Conservation (phyloP, 352 stramenopile species). For the Globisporangium nunn region DNA sequence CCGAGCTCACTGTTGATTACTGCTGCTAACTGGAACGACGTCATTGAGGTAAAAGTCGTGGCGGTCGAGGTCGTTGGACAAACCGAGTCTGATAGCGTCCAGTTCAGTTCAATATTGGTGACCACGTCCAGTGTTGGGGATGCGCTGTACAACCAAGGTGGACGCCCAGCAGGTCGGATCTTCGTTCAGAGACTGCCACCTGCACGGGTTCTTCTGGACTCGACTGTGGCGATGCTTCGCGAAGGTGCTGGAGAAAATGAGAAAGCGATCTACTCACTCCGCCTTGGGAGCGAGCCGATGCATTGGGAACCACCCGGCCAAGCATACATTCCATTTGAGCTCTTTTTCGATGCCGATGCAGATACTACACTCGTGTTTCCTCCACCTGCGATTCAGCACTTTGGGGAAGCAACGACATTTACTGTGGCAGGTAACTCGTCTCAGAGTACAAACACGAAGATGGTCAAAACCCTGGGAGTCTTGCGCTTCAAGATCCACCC, state of each 20-base stretch:
- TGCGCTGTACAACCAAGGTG: conserved; percentile 28
- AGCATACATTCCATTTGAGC: conserved; percentile 30
- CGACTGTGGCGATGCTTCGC: conserved; percentile 18
- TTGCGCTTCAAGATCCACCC: conserved; percentile 35
- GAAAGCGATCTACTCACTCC: conserved; percentile 25
- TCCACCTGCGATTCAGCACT: not conserved
- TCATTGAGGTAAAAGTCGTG: conserved; percentile 18
- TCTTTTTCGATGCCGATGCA: conserved; percentile 23
- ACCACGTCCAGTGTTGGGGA: conserved; percentile 26
- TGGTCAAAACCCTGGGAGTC: conserved; percentile 25
- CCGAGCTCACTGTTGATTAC: conserved; percentile 26
- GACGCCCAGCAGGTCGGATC: conserved; percentile 15
- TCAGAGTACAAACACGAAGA: conserved; percentile 20
- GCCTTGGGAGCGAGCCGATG: conserved; percentile 46
- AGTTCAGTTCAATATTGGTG: conserved; percentile 20
- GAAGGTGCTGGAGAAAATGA: conserved; percentile 34
- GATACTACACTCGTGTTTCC: conserved; percentile 45
- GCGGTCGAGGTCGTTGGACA: conserved; percentile 5
- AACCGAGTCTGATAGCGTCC: conserved; percentile 10
- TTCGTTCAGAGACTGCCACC: conserved; percentile 37
- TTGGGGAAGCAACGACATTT: conserved; percentile 19
- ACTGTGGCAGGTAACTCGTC: conserved; percentile 40
- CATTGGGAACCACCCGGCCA: conserved; percentile 41
- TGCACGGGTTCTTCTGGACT: conserved; percentile 30
- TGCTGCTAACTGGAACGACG: conserved; percentile 20